A percentile compares a stretch with the other conserved stretches of the same genome.
These are phyloP conservation scores for Lathyrus tuberosus DNA, from an alignment of 306 rosid species.

Conservation along the genomic window DNA sequence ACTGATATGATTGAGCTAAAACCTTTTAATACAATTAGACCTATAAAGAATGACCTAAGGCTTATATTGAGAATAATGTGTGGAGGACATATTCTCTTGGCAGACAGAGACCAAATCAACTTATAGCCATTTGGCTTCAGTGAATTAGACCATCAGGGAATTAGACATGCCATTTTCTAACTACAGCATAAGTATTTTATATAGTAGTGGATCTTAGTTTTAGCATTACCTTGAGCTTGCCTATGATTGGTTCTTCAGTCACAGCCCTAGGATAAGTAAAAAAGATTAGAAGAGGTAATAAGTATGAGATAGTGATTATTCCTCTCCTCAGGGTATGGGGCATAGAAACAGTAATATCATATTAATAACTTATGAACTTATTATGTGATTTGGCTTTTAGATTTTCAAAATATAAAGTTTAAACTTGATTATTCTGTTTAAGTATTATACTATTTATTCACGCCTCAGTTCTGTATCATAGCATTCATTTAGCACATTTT, in stretches of 20 bases:
- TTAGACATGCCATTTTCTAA: too few relatives aligned
- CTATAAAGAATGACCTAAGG: background rate
- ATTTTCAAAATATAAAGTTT: slow-evolving; percentile 31
- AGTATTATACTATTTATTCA: slow-evolving; percentile 17
- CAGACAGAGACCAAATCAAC: background rate
- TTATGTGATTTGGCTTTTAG: slow-evolving; percentile 4
- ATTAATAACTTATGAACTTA: background rate
- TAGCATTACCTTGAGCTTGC: too few relatives aligned
- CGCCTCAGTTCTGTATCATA: slow-evolving; percentile 22
- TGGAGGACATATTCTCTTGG: background rate
- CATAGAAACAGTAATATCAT: background rate
- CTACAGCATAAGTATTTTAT: too few relatives aligned
- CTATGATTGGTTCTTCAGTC: too few relatives aligned
- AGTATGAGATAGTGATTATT: background rate
- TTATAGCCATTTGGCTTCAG: background rate
- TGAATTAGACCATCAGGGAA: background rate
- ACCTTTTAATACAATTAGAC: background rate
- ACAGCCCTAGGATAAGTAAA: too few relatives aligned
- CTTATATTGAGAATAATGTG: background rate
- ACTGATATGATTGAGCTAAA: too few relatives aligned
- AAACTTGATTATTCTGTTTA: slow-evolving; percentile 29
- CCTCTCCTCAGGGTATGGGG: background rate
- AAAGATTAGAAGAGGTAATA: too few relatives aligned
- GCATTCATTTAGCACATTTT: slow-evolving; percentile 37
- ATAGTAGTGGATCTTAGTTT: too few relatives aligned